A percentile compares a stretch with the other conserved stretches of the same genome.
Evolutionary conservation across 441 rosid species (phyloP).

Genomic region (Pelargonium cotyledonis): DNA sequence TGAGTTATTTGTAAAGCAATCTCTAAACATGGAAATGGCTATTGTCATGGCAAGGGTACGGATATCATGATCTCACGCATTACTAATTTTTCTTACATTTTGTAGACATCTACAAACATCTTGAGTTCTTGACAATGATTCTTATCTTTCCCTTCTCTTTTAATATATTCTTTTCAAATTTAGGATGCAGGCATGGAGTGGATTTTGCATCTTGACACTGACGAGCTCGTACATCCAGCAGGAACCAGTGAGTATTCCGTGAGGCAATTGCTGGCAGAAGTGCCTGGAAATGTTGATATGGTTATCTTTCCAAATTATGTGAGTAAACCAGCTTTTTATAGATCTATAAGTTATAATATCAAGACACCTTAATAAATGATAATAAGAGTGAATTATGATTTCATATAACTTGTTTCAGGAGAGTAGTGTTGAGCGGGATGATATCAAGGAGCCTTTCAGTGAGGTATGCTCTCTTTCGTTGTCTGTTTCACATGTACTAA

Average conservation of each 20-base stretch:
- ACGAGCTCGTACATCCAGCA: constrained; percentile 76
- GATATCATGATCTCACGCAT: constrained; percentile 17
- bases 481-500: not conserved
- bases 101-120: not conserved
- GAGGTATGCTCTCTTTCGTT: constrained; percentile 42
- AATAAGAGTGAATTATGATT: not conserved
- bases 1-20: constrained; percentile 88
- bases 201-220: constrained; percentile 94
- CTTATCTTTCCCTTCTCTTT: constrained; percentile 6
- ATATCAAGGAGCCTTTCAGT: constrained; percentile 74
- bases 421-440: constrained; percentile 79
- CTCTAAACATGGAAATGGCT: constrained; percentile 93
- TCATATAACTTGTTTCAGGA: constrained; percentile 45
- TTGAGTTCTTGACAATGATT: constrained; percentile 6
- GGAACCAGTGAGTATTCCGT: constrained; percentile 73
- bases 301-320: constrained; percentile 87
- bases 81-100: not conserved
- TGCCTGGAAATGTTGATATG: constrained; percentile 60
- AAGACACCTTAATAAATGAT: not conserved
- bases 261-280: constrained; percentile 56
- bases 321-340: constrained; percentile 31
- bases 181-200: constrained; percentile 81
- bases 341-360: not conserved
- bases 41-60: constrained; percentile 86
- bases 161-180: constrained; percentile 12